Percentiles rank a stretch among this genome's conserved stretches.
Conservation (phyloP, 352 stramenopile species). For the Nothophytophthora sp. region DNA sequence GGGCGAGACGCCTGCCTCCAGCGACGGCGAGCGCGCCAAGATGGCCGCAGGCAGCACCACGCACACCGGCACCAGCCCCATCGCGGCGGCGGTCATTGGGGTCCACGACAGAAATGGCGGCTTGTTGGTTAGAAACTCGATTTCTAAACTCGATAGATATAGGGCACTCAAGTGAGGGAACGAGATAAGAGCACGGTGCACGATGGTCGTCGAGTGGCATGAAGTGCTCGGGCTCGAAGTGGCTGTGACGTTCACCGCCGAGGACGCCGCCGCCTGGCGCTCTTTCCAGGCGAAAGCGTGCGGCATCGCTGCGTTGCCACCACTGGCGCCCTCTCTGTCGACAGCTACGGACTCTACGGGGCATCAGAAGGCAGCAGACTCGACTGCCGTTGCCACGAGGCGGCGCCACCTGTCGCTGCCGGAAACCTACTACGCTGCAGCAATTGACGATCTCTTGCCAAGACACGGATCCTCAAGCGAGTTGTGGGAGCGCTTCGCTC, state of each 20-base stretch:
- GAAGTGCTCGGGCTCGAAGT: constrained; percentile 5
- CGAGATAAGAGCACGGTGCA: background rate
- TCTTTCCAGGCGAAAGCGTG: constrained; percentile 15
- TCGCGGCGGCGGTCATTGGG: constrained; percentile 10
- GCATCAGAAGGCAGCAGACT: background rate
- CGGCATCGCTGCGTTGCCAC: constrained; percentile 12
- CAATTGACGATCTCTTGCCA: constrained; percentile 28
- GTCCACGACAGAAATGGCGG: too few species aligned
- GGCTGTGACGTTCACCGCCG: constrained; percentile 20
- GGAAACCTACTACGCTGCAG: constrained; percentile 52
- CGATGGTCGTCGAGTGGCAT: constrained; percentile 32
- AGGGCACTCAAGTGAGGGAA: too few species aligned
- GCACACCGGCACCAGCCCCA: constrained; percentile 25
- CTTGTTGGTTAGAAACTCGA: too few species aligned
- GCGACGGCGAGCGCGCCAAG: constrained; percentile 53
- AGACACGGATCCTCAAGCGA: constrained; percentile 7
- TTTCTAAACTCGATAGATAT: background rate
- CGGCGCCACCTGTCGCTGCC: constrained; percentile 36
- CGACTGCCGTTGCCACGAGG: background rate
- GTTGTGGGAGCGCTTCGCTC: constrained; percentile 41
- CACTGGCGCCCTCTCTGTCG: background rate
- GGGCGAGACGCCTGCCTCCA: constrained; percentile 35
- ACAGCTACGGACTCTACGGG: background rate
- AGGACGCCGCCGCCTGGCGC: constrained; percentile 14
- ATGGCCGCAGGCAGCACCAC: constrained; percentile 51